Percentiles rank a stretch among this genome's conserved stretches.
Evolutionary conservation across 2,329 filamentous ascomycete species (phyloP).

Genomic region (Epichloe gansuensis): DNA sequence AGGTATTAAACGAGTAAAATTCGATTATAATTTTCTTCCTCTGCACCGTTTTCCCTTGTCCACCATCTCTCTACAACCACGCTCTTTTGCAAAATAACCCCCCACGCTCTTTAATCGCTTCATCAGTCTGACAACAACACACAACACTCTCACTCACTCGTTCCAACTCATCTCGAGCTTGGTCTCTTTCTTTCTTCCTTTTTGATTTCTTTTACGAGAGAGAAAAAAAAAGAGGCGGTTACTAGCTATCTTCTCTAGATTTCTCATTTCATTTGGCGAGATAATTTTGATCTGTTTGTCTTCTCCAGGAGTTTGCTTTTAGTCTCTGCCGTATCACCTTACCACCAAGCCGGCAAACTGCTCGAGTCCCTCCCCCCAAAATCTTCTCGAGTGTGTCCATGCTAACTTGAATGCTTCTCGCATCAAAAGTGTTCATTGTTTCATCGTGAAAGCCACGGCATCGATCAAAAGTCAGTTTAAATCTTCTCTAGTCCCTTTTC

Average conservation of each 20-base stretch:
- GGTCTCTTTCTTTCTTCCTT: neutral
- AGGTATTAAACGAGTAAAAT: no score
- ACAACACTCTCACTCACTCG: neutral
- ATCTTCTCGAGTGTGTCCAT: neutral
- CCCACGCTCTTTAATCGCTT: neutral
- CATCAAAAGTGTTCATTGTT: neutral
- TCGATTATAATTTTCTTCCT: neutral
- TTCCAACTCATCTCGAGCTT: neutral
- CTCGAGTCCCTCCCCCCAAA: neutral
- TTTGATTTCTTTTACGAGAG: neutral
- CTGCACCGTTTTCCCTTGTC: no score
- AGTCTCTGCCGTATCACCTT: neutral
- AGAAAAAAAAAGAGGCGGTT: neutral
- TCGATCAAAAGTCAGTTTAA: neutral
- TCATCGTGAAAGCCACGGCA: neutral
- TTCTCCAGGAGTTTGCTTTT: slow-evolving; percentile 1
- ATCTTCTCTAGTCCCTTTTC: neutral
- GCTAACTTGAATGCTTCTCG: neutral
- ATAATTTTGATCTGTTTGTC: neutral
- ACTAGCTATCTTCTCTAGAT: neutral
- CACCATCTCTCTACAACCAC: neutral
- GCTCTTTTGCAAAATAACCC: neutral
- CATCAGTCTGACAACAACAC: neutral
- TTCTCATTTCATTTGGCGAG: neutral
- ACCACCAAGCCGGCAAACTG: slow-evolving; percentile 1